Percentiles rank a stretch among this genome's conserved stretches.
These are phyloP conservation scores for Mycena rosella DNA, from an alignment of 768 basidiomycete species.

Conservation along the genomic window DNA sequence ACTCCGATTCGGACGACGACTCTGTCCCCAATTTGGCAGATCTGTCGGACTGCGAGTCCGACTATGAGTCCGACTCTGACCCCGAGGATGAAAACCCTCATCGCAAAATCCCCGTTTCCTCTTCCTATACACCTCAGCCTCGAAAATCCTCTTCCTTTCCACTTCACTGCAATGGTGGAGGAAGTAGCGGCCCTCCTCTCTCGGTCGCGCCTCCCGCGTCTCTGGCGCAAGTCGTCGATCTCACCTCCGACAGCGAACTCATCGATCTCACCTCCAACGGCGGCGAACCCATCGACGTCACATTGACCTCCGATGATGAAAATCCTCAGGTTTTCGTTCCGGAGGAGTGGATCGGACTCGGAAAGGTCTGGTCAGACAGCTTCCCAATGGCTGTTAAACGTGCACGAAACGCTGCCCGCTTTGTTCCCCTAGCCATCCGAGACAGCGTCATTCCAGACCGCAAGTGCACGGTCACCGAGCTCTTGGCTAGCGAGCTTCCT, in stretches of 20 bases:
- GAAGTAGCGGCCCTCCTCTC: too few relatives aligned
- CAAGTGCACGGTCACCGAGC: neutral
- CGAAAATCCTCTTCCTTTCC: too few relatives aligned
- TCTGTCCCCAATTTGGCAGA: neutral
- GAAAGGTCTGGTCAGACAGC: neutral
- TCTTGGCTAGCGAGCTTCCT: neutral
- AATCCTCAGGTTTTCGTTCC: neutral
- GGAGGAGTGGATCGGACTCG: neutral
- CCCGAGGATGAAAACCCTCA: neutral
- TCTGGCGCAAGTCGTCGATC: too few relatives aligned
- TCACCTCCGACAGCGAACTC: too few relatives aligned
- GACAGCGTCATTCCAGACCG: neutral
- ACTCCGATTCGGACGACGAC: neutral
- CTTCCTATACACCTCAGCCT: neutral
- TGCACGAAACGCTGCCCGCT: conserved; percentile 3
- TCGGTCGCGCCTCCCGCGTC: too few relatives aligned
- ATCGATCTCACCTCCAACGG: too few relatives aligned
- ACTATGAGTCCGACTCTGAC: too few relatives aligned
- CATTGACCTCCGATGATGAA: neutral
- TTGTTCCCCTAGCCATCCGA: neutral
- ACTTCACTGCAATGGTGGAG: too few relatives aligned
- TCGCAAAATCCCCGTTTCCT: neutral
- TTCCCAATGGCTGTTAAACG: neutral
- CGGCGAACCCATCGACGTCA: neutral
- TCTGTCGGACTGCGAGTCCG: neutral